Base-by-base conservation (phyloP, 768 basidiomycete species). In the Suillus placidus region DNA sequence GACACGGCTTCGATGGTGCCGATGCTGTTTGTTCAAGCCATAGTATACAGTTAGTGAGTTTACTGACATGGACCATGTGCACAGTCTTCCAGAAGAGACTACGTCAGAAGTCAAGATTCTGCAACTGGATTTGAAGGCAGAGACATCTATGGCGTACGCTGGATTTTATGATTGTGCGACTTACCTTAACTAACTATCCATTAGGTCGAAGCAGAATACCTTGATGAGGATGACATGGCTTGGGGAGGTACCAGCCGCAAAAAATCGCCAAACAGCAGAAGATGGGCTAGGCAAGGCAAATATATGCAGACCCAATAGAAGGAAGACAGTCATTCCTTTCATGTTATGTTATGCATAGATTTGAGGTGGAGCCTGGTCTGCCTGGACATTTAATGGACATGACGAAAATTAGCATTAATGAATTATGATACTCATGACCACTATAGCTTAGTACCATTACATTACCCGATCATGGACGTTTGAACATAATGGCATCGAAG, bases 211-310 rank as follows among this genome's bases (percentile, higher is more conserved):
- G 74, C 74, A 16, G 68, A 73, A 66, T 71, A 72, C 37, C 23
- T 74, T 54, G 74, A 73, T 37, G 72, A 74, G 4, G 70, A 75
- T 42, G 66, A 73, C 62, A 75, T 72, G 72, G 72, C 70, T 5
- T 75, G 73, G 73, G 72, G 72, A 18, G 6, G 26, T 12, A 67
- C 62, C 20, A 67, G 64, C 43, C 56, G 42, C 4, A 58, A 61
- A 61, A 73, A 57, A 38, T 26, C 64, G 20, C 23, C 14, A 51
- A 18, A 63, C 16, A 18, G 18, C 58, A 30, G 13, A 60, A 16
- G 35, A 20, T 34, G 30, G 35, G 34, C 18, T 55, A 55, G 54
- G 32, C 32, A 10, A 34, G 30, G 6, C 2, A 32, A 10, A 9
- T 52, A 30, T 32, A 34, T 20, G 9, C 18, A 18, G 26, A 32